Conservation (phyloP, 345 rosid genomes). For the Syzygium oleosum region DNA sequence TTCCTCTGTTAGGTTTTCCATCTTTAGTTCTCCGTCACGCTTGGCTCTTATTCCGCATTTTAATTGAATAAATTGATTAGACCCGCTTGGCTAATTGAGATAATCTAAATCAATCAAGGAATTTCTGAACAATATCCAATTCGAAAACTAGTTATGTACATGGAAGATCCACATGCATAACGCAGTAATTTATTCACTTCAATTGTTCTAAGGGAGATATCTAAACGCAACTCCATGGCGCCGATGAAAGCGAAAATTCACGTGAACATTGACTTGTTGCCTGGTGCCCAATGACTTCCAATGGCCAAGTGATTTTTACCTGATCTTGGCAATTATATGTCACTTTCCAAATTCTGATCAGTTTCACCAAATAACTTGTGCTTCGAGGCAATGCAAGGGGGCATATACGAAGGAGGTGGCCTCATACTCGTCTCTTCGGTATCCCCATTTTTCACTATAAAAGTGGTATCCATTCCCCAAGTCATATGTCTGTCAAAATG, state of each 20-base stretch:
- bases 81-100: too few relatives aligned
- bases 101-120: too few relatives aligned
- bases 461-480: conserved; percentile 24
- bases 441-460: conserved; percentile 13
- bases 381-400: not conserved
- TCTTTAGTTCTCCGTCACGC: not conserved
- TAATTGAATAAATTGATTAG: too few relatives aligned
- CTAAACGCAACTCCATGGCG: not conserved
- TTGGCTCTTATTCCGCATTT: not conserved
- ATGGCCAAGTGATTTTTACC: too few relatives aligned
- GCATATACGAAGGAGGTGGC: not conserved
- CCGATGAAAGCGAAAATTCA: not conserved
- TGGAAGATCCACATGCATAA: not conserved
- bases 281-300: not conserved
- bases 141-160: not conserved
- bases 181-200: not conserved
- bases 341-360: too few relatives aligned
- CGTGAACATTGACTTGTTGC: not conserved
- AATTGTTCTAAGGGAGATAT: not conserved
- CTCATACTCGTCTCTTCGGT: not conserved
- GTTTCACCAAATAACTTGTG: too few relatives aligned
- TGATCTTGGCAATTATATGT: not conserved
- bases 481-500: conserved; percentile 5
- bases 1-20: not conserved
- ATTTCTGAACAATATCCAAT: too few relatives aligned